These are phyloP conservation scores for Claviceps paspali DNA, from an alignment of 2,329 filamentous ascomycete species.

Conservation along the genomic window DNA sequence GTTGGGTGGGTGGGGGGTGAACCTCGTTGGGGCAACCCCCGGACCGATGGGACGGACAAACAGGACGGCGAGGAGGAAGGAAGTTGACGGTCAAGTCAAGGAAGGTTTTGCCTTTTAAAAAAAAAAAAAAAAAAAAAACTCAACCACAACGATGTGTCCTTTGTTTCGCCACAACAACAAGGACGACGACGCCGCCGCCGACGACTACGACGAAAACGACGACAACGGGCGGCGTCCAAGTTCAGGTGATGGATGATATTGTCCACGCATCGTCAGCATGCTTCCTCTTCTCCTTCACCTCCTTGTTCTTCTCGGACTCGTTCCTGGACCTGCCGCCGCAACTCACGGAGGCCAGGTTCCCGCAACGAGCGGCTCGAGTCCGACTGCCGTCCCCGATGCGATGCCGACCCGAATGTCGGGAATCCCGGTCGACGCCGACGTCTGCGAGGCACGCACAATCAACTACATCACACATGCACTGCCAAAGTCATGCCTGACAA, in stretches of 20 bases:
- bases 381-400: background rate
- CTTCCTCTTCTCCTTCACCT: background rate
- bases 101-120: too few relatives aligned
- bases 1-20: too few relatives aligned
- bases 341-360: background rate
- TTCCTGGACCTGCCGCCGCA: background rate
- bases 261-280: slow-evolving; percentile 4
- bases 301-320: slow-evolving; percentile 2
- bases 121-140: too few relatives aligned
- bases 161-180: background rate
- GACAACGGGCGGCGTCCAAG: background rate
- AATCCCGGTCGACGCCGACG: background rate
- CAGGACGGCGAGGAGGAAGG: too few relatives aligned
- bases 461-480: slow-evolving; percentile 72
- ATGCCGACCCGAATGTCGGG: background rate
- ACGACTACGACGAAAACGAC: too few relatives aligned
- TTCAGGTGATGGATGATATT: slow-evolving; percentile 4
- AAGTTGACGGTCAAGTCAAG: too few relatives aligned
- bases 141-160: too few relatives aligned
- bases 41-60: too few relatives aligned
- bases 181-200: too few relatives aligned
- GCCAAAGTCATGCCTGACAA: slow-evolving; percentile 59
- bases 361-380: background rate
- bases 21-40: too few relatives aligned
- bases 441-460: slow-evolving; percentile 47